Percentiles rank a stretch among this genome's conserved stretches.
Evolutionary conservation across 1,284 basidiomycete species (phyloP).

Genomic region (Phlebopus sp.): DNA sequence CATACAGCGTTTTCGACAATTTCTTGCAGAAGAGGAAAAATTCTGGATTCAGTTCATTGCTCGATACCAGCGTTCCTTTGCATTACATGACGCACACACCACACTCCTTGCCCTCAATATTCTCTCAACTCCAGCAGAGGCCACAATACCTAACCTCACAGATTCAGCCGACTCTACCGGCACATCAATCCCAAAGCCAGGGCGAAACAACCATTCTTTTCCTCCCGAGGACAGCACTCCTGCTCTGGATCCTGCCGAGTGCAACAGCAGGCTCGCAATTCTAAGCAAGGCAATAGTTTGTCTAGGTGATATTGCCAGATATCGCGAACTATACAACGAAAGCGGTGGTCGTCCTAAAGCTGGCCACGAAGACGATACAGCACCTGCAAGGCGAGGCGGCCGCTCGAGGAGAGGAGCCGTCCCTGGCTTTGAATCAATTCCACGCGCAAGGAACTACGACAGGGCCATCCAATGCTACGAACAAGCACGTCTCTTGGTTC

Average conservation of each 20-base stretch:
- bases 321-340: constrained; percentile 88
- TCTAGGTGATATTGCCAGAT: constrained; percentile 91
- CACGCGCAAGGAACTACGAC: constrained; percentile 65
- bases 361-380: constrained; percentile 56
- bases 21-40: constrained; percentile 81
- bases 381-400: constrained; percentile 37
- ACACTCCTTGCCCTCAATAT: constrained; percentile 60
- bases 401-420: constrained; percentile 46
- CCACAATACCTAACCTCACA: constrained; percentile 32
- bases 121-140: constrained; percentile 18
- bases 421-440: constrained; percentile 37
- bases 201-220: constrained; percentile 55
- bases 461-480: constrained; percentile 82
- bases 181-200: constrained; percentile 15
- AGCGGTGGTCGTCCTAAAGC: constrained; percentile 60
- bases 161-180: constrained; percentile 26
- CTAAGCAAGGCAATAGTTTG: constrained; percentile 89
- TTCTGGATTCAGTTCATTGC: constrained; percentile 82
- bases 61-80: constrained; percentile 69
- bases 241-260: constrained; percentile 49
- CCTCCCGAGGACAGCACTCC: constrained; percentile 47
- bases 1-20: constrained; percentile 83
- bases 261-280: constrained; percentile 62
- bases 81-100: constrained; percentile 54
- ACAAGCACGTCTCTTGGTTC: constrained; percentile 78